Base-by-base conservation (phyloP, 225 moss, liverwort and hornwort genomes). In the Sphagnum tenellum region DNA sequence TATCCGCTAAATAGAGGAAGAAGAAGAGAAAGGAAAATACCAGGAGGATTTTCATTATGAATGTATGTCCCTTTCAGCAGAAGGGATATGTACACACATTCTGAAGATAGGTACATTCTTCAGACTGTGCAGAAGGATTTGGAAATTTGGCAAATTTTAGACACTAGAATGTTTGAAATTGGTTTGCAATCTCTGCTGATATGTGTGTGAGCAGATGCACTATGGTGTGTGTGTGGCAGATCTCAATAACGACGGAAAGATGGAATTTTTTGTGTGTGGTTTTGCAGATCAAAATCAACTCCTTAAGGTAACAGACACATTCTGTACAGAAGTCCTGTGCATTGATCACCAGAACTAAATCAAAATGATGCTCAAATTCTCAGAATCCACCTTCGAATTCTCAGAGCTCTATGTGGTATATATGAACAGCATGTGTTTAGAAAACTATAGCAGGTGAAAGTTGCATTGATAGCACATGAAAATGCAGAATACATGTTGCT, bases 201-300 rank as follows among this genome's bases (percentile, higher is more conserved):
- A 50, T 4, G 48, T 13, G 48, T 70, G 67, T 59, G 73, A 49
- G 60, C 84, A 93, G 94, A 64, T 94, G 76, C 73, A 90, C 68
- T 94, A 94, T 58, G 94, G 94, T 45, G 88, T 94, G n/a, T 88
- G 88, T 67, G 94, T 89, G 53, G 82, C 85, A 48, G 94, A 94
- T 76, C 72, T 94, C 55, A 86, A 94, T 69, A 84, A 82, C 64
- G 90, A 94, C 75, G 94, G 86, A 66, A 73, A 88, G 55, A 67
- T 72, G 9, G 94, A 94, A 73, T 71, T 94, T 50, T 94, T 94
- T 67, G 85, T 94, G 13, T 90, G 90, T 78, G 90, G 94, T 64
- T 94, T 90, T 74, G 90, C 86, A 14, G 85, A 77, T 47, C 86
- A 83, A 54, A 90, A 94, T 63, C 82, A 79, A 45, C 71, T 94